A percentile compares a stretch with the other conserved stretches of the same genome.
These are phyloP conservation scores for Pythium brachiatum DNA, from an alignment of 352 stramenopile genomes.

Conservation along the genomic window DNA sequence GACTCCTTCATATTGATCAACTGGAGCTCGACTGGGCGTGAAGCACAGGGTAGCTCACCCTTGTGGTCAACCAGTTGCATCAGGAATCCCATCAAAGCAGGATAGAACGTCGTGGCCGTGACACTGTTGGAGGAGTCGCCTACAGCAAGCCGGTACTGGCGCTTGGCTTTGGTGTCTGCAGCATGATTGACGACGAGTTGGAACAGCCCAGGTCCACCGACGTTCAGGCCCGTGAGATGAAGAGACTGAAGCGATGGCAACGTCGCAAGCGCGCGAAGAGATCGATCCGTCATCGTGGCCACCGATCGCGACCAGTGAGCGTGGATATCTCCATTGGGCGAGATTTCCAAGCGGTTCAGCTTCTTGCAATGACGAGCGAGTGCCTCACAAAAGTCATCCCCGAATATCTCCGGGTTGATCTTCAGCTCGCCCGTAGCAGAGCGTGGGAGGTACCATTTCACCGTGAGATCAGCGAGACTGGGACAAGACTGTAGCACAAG, in stretches of 20 bases:
- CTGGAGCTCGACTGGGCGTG: background rate
- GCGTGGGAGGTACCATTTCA: background rate
- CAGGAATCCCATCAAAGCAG: background rate
- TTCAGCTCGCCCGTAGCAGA: background rate
- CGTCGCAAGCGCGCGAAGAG: background rate
- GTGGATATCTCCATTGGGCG: background rate
- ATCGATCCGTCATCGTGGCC: background rate
- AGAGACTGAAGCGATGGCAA: background rate
- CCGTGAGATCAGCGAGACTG: background rate
- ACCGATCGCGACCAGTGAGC: background rate
- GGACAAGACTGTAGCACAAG: conserved; percentile 6
- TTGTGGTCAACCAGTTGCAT: background rate
- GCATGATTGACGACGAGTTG: background rate
- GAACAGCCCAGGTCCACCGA: background rate
- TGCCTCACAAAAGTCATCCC: conserved; percentile 10
- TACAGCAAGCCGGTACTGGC: background rate
- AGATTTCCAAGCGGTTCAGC: background rate
- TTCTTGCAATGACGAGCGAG: background rate
- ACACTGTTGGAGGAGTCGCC: background rate
- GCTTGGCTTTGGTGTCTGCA: background rate
- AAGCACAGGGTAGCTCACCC: background rate
- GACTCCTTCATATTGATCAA: background rate
- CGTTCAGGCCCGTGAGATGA: background rate
- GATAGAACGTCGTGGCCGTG: background rate
- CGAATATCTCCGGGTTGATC: conserved; percentile 10